Conservation (phyloP, 169 alveolate species). For the Cryptosporidium ubiquitum region DNA sequence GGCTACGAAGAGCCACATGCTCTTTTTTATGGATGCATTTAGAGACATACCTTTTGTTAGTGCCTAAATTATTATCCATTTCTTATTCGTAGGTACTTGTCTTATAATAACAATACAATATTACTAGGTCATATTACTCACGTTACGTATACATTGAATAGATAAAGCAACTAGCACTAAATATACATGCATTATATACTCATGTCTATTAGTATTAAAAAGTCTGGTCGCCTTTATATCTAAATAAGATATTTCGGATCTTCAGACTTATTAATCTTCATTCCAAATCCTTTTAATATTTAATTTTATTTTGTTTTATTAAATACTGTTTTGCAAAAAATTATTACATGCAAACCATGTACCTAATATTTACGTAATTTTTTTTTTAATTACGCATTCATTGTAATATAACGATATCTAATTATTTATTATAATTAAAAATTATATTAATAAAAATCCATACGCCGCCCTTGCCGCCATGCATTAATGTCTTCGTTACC, state of each 20-base stretch:
- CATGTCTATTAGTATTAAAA: neutral
- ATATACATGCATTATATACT: neutral
- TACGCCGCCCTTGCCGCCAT: neutral
- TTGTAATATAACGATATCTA: neutral
- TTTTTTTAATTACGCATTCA: neutral
- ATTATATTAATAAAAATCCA: neutral
- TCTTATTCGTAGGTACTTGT: slow-evolving; percentile 18
- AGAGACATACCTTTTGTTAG: slow-evolving; percentile 12
- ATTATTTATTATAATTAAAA: neutral
- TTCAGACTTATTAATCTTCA: neutral
- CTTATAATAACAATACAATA: neutral
- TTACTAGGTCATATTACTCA: neutral
- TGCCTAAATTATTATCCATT: slow-evolving; percentile 20
- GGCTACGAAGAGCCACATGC: slow-evolving; percentile 59
- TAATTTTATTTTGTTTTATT: neutral
- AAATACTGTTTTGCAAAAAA: neutral
- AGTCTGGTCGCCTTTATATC: slow-evolving; percentile 47
- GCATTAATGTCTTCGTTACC: slow-evolving; percentile 6
- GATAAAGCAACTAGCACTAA: neutral
- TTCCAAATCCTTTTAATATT: neutral
- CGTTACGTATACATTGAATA: neutral
- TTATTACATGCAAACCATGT: neutral
- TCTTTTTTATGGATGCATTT: slow-evolving; percentile 44
- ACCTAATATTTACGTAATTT: neutral
- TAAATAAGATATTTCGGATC: slow-evolving; percentile 8